Evolutionary conservation across 2,329 filamentous ascomycete species (phyloP).

Genomic region (Colletotrichum chrysophilum): DNA sequence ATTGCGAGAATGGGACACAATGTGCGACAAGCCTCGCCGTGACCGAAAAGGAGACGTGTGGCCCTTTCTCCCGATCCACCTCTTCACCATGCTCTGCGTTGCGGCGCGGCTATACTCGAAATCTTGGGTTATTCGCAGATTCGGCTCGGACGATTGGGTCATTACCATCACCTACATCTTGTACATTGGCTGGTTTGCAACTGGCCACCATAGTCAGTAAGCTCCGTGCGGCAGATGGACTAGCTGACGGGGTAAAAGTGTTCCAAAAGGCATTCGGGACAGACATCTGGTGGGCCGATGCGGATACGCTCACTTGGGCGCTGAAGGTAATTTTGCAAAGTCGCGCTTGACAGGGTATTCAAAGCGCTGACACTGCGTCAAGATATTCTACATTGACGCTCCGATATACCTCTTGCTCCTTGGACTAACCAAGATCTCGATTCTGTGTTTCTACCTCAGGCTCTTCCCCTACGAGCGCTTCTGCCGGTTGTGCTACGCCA

Average conservation of each 20-base stretch:
- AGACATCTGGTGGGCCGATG: conserved; percentile 6
- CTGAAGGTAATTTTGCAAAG: background rate
- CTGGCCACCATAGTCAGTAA: background rate
- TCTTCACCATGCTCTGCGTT: background rate
- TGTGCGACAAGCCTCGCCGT: background rate
- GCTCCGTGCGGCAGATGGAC: background rate
- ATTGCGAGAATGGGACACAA: conserved; percentile 3
- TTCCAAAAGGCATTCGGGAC: background rate
- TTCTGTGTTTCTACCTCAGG: conserved; percentile 4
- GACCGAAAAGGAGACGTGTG: background rate
- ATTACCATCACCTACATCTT: background rate
- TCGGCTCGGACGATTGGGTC: conserved; percentile 5
- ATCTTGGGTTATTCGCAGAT: background rate
- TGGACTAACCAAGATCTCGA: conserved; percentile 1
- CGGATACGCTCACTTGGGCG: background rate
- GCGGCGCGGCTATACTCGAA: background rate
- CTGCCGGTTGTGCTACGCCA: background rate
- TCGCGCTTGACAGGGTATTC: too few relatives aligned
- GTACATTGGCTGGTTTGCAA: background rate
- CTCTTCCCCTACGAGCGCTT: conserved; percentile 6
- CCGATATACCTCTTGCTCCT: background rate
- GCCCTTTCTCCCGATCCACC: conserved; percentile 6
- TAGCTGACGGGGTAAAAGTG: background rate
- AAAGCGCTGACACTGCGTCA: background rate
- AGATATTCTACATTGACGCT: conserved; percentile 2